These are phyloP conservation scores for Yarrowia galli DNA, from an alignment of 1,139 yeast genomes.

Conservation along the genomic window DNA sequence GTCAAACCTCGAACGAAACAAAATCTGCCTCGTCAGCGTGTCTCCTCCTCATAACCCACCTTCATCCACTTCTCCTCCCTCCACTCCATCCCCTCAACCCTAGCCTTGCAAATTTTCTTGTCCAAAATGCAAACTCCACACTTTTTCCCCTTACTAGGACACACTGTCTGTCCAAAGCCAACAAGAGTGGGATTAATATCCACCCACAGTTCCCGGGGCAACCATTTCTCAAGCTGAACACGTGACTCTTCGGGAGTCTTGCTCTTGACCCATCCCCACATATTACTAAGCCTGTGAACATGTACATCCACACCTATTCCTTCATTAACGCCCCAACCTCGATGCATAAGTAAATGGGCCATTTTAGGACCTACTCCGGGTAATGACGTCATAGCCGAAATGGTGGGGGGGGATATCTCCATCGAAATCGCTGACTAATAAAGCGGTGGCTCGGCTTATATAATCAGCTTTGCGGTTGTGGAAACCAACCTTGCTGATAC, in stretches of 20 bases:
- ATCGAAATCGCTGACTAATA: slow-evolving; percentile 57
- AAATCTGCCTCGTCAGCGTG: no score
- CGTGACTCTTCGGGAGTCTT: slow-evolving; percentile 77
- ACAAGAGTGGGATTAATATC: slow-evolving; percentile 87
- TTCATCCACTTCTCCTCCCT: slow-evolving; percentile 4
- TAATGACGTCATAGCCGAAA: slow-evolving; percentile 67
- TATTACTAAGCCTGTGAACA: slow-evolving; percentile 77
- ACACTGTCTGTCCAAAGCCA: slow-evolving; percentile 91
- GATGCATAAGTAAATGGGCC: slow-evolving; percentile 83
- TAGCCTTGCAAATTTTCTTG: slow-evolving; percentile 55
- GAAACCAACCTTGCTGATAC: slow-evolving; percentile 86
- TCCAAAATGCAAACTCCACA: slow-evolving; percentile 79
- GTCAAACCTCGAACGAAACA: no score
- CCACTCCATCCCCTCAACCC: neutral
- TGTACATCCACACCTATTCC: slow-evolving; percentile 98
- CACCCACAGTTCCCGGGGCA: slow-evolving; percentile 76
- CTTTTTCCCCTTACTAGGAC: slow-evolving; percentile 73
- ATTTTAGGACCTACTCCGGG: slow-evolving; percentile 98
- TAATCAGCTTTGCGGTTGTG: slow-evolving; percentile 79
- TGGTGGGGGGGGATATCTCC: slow-evolving; percentile 70
- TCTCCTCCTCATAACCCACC: neutral
- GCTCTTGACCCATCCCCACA: slow-evolving; percentile 77
- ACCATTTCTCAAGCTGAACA: slow-evolving; percentile 71
- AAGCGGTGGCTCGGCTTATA: slow-evolving; percentile 69
- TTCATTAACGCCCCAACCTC: slow-evolving; percentile 73